Base-by-base conservation (phyloP, 1,139 yeast species). In the Hansenula anomala region DNA sequence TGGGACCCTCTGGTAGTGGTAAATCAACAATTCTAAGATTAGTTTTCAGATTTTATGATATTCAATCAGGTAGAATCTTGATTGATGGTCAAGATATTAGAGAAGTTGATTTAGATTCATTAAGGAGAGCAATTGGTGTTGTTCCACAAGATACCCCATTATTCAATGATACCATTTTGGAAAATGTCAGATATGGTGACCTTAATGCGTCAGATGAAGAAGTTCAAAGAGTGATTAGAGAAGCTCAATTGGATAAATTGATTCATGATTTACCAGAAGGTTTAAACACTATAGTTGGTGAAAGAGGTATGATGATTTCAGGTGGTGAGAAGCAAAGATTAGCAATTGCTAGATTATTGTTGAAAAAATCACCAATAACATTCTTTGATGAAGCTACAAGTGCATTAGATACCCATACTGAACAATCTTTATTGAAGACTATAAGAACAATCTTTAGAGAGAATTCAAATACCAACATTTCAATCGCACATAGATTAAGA, bases 101-200 rank as follows among this genome's bases (percentile, higher is more conserved):
- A 36, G 75, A 80, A 39, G 80, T 90, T 32, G 81, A 82, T 30
- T 59, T 94, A 37, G 92, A 86, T 38, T 78, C 92, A 8, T 68
- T 94, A 39, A 71, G 98, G 48, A 66, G 61, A 39, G 66, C 77
- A 8, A 77, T 92, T 46, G 98, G 97, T 25, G 94, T 92, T 22
- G 98, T 92, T 2, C 98, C 99, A 1, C 99, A 92, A 61, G 99
- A 92, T 50, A 90, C 97, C 0, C 98, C 98, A 4, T 66, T 92
- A 39, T 92, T 92, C 66, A 94, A 92, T 58, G 97, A 90, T 46
- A 76, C 96, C 1, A 87, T 92, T 36, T 62, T 80, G 57, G 95
- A 90, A 57, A 92, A 92, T 57, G 80, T 92, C 34, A 70, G 94
- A 40, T 92, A 89, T 61, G 99, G 98, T 24, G 69, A 87, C 32